A percentile compares a stretch with the other conserved stretches of the same genome.
Evolutionary conservation across 352 stramenopile species (phyloP).

Genomic region (Albugo laibachii): DNA sequence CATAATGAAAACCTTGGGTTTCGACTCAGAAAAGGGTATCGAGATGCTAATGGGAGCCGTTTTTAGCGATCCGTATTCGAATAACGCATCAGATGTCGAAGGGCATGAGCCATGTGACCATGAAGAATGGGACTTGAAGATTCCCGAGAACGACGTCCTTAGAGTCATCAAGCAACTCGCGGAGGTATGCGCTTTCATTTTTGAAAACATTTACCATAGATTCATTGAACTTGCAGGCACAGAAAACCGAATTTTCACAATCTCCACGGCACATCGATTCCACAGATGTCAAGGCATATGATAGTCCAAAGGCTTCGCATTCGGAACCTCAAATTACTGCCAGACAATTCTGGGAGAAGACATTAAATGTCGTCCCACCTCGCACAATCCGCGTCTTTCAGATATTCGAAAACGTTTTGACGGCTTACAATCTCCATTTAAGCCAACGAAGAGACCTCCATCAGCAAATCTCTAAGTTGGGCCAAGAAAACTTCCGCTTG

Average conservation of each 20-base stretch:
- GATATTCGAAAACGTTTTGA: slow-evolving; percentile 64
- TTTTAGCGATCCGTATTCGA: slow-evolving; percentile 41
- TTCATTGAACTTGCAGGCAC: background rate
- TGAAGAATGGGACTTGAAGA: slow-evolving; percentile 36
- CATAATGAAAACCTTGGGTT: slow-evolving; percentile 69
- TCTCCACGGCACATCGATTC: background rate
- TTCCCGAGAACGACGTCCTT: slow-evolving; percentile 75
- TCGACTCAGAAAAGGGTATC: slow-evolving; percentile 78
- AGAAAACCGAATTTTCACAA: background rate
- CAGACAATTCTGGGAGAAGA: slow-evolving; percentile 58
- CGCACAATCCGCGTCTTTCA: slow-evolving; percentile 58
- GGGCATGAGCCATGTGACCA: background rate
- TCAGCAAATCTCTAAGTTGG: slow-evolving; percentile 53
- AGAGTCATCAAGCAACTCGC: slow-evolving; percentile 74
- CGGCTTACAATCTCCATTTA: slow-evolving; percentile 67
- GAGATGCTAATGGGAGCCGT: slow-evolving; percentile 61
- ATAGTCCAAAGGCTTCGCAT: background rate
- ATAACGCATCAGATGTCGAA: slow-evolving; percentile 20
- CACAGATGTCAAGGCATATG: background rate
- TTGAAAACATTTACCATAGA: background rate
- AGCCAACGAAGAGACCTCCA: slow-evolving; percentile 60
- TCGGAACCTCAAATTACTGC: slow-evolving; percentile 5
- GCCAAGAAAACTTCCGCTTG: slow-evolving; percentile 75
- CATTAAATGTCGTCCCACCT: slow-evolving; percentile 52
- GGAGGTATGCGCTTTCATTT: slow-evolving; percentile 19